Conservation (phyloP, 2,329 filamentous ascomycete species). For the Ceratocystiopsis sp. region DNA sequence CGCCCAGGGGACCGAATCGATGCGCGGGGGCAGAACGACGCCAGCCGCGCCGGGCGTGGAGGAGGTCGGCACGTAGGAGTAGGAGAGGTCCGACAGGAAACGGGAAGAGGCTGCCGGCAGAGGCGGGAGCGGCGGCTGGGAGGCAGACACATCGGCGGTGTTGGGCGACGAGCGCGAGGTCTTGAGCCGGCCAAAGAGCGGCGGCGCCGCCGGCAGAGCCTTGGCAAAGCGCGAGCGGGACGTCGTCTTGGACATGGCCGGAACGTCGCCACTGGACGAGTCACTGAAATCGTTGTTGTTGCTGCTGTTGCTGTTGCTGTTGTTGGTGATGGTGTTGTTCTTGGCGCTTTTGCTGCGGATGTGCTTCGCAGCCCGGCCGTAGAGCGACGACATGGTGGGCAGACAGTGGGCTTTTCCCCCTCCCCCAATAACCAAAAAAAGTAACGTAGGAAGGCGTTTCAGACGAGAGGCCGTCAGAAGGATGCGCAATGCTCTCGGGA, state of each 20-base stretch:
- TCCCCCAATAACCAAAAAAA: too few species aligned
- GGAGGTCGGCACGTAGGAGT: constrained; percentile 1
- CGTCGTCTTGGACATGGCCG: constrained; percentile 6
- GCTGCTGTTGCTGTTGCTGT: not conserved
- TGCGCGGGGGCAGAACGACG: constrained; percentile 2
- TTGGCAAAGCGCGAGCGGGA: constrained; percentile 41
- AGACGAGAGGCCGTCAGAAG: too few species aligned
- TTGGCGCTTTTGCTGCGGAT: too few species aligned
- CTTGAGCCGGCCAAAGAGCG: constrained; percentile 6
- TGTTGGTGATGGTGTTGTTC: not conserved
- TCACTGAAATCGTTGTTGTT: too few species aligned
- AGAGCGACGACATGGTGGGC: too few species aligned
- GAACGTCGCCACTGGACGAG: not conserved
- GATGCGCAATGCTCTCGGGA: too few species aligned
- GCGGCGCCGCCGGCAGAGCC: constrained; percentile 32
- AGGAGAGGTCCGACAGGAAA: not conserved
- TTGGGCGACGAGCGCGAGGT: not conserved
- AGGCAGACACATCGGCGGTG: not conserved
- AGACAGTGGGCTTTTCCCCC: too few species aligned
- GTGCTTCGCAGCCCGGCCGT: too few species aligned
- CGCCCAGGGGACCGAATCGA: not conserved
- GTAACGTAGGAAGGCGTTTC: too few species aligned
- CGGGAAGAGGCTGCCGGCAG: constrained; percentile 1
- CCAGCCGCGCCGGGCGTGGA: not conserved
- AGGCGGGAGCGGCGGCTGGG: constrained; percentile 3